Base-by-base conservation (phyloP, 306 rosid species). In the Abrus precatorius region DNA sequence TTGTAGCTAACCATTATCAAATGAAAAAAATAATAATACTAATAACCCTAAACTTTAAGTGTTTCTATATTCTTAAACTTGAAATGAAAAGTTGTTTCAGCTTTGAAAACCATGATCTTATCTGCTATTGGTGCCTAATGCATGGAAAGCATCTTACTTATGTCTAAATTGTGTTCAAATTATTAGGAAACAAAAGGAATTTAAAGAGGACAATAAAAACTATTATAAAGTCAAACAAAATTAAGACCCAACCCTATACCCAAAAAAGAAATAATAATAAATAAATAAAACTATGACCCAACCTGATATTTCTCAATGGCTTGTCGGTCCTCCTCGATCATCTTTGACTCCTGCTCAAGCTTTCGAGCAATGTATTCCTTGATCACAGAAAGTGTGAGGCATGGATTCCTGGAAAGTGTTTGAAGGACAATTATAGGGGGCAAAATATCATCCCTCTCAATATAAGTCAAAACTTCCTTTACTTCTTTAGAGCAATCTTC, bases 401-500 rank as follows among this genome's bases (percentile, higher is more conserved):
- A 95, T 59, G 97, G 92, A 85, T 95, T 95, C 80, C 87, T 87
- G 40, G 99, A 91, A 11, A 95, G 91, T 20, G 94, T 89, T 87
- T 95, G 99, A 70, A 95, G 95, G 82, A 93, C 99, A 84, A 93
- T 83, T 73, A 95, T 91, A 29, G 99, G 98, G 73, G 98, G 98
- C 92, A 95, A 87, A 82, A 95, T 93, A 76, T 95, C 95, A 88
- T 95, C 92, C 84, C 97, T 90, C 82, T 95, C 99, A 20, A 95
- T 87, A 87, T 91, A 93, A 65, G 91, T 82, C 88, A 95, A 87
- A 80, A 95, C 98, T 89, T 95, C 94, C 88, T 95, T 93, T 80
- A 95, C 99, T 91, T 93, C 99, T 80, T 90, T 89, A 69, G 97
- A 91, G 85, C 99, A 95, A 87, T 95, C 98, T 91, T 93, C 99